Evolutionary conservation across 352 stramenopile species (phyloP).

Genomic region (Pythium dissimile): DNA sequence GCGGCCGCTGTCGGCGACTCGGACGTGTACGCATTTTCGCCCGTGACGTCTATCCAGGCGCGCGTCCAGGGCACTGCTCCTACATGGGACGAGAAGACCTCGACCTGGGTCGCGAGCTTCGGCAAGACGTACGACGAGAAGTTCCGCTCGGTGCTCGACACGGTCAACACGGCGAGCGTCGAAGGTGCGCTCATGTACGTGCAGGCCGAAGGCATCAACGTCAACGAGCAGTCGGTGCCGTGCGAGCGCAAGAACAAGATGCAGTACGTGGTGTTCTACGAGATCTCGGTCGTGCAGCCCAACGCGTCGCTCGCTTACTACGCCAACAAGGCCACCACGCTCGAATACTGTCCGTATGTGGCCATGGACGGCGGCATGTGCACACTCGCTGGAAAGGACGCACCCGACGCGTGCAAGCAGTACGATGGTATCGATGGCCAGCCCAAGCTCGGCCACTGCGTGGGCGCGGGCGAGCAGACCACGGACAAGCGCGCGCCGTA

Average conservation of each 20-base stretch:
- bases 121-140: constrained; percentile 30
- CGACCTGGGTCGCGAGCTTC: constrained; percentile 38
- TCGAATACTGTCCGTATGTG: constrained; percentile 55
- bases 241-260: constrained; percentile 72
- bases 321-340: constrained; percentile 25
- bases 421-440: constrained; percentile 43
- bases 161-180: constrained; percentile 76
- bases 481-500: constrained; percentile 53
- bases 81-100: constrained; percentile 29
- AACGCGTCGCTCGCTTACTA: constrained; percentile 48
- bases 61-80: constrained; percentile 53
- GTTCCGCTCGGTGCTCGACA: constrained; percentile 65
- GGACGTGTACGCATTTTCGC: constrained; percentile 38
- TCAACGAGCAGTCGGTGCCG: constrained; percentile 41
- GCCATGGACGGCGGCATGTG: constrained; percentile 65
- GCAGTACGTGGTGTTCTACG: constrained; percentile 70
- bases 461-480: constrained; percentile 41
- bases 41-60: constrained; percentile 48
- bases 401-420: constrained; percentile 41
- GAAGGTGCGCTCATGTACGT: constrained; percentile 87
- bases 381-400: constrained; percentile 31
- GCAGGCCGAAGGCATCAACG: constrained; percentile 81
- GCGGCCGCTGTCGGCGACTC: not conserved
- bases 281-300: constrained; percentile 62
- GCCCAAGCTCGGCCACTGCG: constrained; percentile 39